These are phyloP conservation scores for Hypsizygus ulmarius DNA, from an alignment of 1,284 basidiomycete species.

Conservation along the genomic window DNA sequence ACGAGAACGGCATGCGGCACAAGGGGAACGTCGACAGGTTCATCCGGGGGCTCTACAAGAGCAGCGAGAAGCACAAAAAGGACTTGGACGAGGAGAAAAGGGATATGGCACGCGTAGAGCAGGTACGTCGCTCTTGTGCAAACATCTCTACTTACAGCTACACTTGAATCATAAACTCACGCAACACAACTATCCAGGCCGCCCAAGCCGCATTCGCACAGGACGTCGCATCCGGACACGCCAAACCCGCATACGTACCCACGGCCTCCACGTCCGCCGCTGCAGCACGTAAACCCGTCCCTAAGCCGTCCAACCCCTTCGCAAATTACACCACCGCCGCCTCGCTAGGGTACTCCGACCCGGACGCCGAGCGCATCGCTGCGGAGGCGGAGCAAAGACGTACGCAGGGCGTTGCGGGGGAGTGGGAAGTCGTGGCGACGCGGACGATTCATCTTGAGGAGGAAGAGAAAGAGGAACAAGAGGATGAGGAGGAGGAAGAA, in stretches of 20 bases:
- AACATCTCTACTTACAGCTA: constrained; percentile 22
- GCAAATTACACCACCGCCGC: constrained; percentile 86
- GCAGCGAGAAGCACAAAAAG: constrained; percentile 84
- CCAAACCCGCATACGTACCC: constrained; percentile 41
- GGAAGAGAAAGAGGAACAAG: constrained; percentile 14
- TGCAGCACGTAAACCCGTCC: constrained; percentile 39
- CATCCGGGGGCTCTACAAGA: constrained; percentile 90
- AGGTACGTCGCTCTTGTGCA: no score
- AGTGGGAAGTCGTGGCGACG: constrained; percentile 79
- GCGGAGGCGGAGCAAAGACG: constrained; percentile 58
- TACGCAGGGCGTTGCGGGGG: constrained; percentile 73
- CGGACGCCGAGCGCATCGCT: constrained; percentile 58
- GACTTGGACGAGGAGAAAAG: constrained; percentile 83
- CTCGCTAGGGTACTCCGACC: constrained; percentile 76
- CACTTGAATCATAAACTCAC: constrained; percentile 4
- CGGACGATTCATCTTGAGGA: no score
- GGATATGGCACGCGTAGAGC: constrained; percentile 85
- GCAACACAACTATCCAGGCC: constrained; percentile 42
- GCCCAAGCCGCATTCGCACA: constrained; percentile 72
- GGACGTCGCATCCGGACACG: constrained; percentile 68
- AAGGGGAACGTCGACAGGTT: constrained; percentile 93
- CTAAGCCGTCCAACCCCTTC: constrained; percentile 67
- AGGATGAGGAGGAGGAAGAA: neutral
- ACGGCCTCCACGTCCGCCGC: constrained; percentile 37
- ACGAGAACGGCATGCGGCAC: constrained; percentile 93